Conservation (phyloP, 75 land plant species). For the Picea glauca region DNA sequence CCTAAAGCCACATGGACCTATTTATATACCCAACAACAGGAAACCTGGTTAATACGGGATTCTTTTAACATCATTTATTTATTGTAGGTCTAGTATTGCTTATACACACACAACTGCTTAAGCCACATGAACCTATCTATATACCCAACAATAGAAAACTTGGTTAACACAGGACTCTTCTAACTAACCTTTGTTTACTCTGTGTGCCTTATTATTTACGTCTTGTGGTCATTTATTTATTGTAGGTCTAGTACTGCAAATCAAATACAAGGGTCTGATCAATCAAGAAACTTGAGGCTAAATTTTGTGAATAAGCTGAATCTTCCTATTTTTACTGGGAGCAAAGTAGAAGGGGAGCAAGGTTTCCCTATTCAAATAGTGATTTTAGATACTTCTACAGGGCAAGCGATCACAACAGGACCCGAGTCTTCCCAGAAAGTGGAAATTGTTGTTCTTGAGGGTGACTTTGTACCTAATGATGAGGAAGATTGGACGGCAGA, state of each 20-base stretch:
- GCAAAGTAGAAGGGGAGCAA: constrained; percentile 43
- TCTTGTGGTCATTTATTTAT: background rate
- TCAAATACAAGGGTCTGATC: constrained; percentile 24
- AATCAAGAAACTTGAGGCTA: constrained; percentile 25
- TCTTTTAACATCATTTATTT: background rate
- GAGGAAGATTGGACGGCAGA: constrained; percentile 48
- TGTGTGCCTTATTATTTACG: background rate
- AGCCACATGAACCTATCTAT: background rate
- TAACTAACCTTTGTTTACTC: background rate
- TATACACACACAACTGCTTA: background rate
- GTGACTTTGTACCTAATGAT: constrained; percentile 62
- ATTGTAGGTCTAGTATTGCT: constrained; percentile 7
- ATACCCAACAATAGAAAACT: background rate
- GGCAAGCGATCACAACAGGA: constrained; percentile 24
- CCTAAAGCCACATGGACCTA: background rate
- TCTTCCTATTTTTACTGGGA: constrained; percentile 64
- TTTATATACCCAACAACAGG: background rate
- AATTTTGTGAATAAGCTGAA: constrained; percentile 29
- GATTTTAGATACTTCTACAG: constrained; percentile 26
- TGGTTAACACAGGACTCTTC: background rate
- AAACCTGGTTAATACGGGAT: background rate
- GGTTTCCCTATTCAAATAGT: constrained; percentile 32
- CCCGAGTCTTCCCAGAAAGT: constrained; percentile 41
- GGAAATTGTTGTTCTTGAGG: constrained; percentile 62
- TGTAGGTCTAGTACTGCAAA: constrained; percentile 13